phyloP scores from a whole-genome alignment of 441 rosid genomes.

The Corymbia citriodora region DNA sequence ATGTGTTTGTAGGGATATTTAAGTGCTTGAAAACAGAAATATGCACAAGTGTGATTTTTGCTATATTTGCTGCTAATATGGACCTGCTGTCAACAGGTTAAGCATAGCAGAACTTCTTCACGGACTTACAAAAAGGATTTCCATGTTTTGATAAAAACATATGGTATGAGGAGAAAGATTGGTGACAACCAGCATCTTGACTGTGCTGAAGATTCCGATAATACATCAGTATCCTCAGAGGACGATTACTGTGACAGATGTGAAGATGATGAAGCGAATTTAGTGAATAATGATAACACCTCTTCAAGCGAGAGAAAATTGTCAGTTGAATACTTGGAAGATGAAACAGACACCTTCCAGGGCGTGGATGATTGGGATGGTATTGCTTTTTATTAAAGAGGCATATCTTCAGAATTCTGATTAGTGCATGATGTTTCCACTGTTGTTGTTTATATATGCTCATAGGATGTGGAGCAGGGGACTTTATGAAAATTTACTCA shows the following conservation, averaged over 20 bases:
- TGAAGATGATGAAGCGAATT: slow-evolving; percentile 34
- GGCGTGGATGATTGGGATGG: slow-evolving; percentile 88
- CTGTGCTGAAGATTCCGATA: slow-evolving; percentile 21
- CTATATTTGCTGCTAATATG: neutral
- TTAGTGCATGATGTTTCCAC: neutral
- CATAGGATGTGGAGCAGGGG: neutral
- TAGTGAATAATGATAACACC: slow-evolving; percentile 22
- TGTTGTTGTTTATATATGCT: neutral
- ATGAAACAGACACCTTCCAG: slow-evolving; percentile 58
- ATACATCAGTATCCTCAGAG: slow-evolving; percentile 16
- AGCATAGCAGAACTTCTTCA: slow-evolving; percentile 71
- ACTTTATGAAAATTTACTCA: neutral
- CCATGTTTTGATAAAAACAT: slow-evolving; percentile 39
- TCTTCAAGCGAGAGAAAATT: slow-evolving; percentile 31
- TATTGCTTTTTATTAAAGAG: slow-evolving; percentile 19
- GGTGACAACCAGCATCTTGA: slow-evolving; percentile 17
- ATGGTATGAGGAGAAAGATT: slow-evolving; percentile 31
- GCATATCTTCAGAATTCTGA: neutral
- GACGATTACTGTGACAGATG: slow-evolving; percentile 21
- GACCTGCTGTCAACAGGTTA: slow-evolving; percentile 49
- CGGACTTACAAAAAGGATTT: slow-evolving; percentile 54
- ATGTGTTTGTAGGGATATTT: neutral
- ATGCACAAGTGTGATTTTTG: neutral
- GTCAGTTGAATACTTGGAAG: slow-evolving; percentile 69
- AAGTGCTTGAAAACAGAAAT: neutral